A percentile compares a stretch with the other conserved stretches of the same genome.
Evolutionary conservation across 2,329 filamentous ascomycete species (phyloP).

Genomic region (Cladorrhinum sp.): DNA sequence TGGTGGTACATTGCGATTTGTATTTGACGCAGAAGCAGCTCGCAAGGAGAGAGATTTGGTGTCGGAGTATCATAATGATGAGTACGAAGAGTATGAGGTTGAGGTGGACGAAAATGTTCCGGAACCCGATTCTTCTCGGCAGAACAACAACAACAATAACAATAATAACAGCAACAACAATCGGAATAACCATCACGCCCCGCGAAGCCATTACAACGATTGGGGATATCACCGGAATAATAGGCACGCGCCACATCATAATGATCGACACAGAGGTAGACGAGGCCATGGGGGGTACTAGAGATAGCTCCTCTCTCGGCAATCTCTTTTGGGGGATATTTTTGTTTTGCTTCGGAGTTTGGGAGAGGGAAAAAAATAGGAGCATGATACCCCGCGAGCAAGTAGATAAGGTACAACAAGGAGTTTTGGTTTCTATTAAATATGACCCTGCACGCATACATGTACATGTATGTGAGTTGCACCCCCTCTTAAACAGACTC

Average conservation of each 20-base stretch:
- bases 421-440: too few species aligned
- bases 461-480: too few species aligned
- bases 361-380: background rate
- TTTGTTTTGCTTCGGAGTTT: background rate
- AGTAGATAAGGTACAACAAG: too few species aligned
- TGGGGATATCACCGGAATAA: slow-evolving; percentile 24
- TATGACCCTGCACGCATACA: too few species aligned
- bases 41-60: slow-evolving; percentile 67
- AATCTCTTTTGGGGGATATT: background rate
- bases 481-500: too few species aligned
- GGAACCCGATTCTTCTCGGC: slow-evolving; percentile 29
- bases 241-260: slow-evolving; percentile 10
- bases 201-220: slow-evolving; percentile 19
- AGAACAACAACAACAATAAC: too few species aligned
- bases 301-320: too few species aligned
- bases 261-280: slow-evolving; percentile 23
- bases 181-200: slow-evolving; percentile 18
- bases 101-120: slow-evolving; percentile 67
- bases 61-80: slow-evolving; percentile 65
- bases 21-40: slow-evolving; percentile 77
- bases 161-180: background rate
- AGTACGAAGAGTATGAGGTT: slow-evolving; percentile 73
- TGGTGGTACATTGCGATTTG: slow-evolving; percentile 82
- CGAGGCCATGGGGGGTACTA: slow-evolving; percentile 19
- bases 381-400: background rate